Percentiles rank a stretch among this genome's conserved stretches.
phyloP scores from a whole-genome alignment of 2,329 filamentous ascomycete genomes.

The Akanthomyces uredinophilus region DNA sequence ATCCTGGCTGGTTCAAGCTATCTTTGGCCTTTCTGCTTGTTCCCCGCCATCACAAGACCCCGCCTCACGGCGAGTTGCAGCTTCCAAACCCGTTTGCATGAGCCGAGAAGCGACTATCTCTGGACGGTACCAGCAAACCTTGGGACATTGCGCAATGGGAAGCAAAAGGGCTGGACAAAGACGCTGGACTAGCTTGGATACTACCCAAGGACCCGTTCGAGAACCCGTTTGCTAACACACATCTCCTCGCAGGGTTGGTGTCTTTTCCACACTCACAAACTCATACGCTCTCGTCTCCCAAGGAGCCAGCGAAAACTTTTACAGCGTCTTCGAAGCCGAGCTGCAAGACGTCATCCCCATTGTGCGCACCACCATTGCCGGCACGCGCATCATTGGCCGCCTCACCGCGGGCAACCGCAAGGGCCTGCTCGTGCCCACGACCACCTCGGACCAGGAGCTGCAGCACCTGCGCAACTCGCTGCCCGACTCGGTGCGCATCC shows the following conservation, averaged over 20 bases:
- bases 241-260: slow-evolving; percentile 66
- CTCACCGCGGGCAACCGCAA: slow-evolving; percentile 96
- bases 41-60: slow-evolving; percentile 14
- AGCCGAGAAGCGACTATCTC: not conserved
- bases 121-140: too few relatives aligned
- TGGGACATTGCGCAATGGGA: not conserved
- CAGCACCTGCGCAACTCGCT: slow-evolving; percentile 95
- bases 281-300: slow-evolving; percentile 92
- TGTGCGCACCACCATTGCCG: slow-evolving; percentile 92
- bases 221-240: not conserved
- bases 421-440: slow-evolving; percentile 91
- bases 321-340: slow-evolving; percentile 97
- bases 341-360: slow-evolving; percentile 96
- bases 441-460: slow-evolving; percentile 95
- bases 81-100: slow-evolving; percentile 1
- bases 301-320: slow-evolving; percentile 97
- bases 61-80: slow-evolving; percentile 8
- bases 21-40: not conserved
- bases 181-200: not conserved
- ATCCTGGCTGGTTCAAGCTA: not conserved
- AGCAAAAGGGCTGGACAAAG: not conserved
- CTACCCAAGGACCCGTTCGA: not conserved
- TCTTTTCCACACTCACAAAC: slow-evolving; percentile 95
- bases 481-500: slow-evolving; percentile 86
- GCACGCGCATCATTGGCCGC: slow-evolving; percentile 91